Conservation (phyloP, 768 basidiomycete genomes). For the Naganishia randhawae region DNA sequence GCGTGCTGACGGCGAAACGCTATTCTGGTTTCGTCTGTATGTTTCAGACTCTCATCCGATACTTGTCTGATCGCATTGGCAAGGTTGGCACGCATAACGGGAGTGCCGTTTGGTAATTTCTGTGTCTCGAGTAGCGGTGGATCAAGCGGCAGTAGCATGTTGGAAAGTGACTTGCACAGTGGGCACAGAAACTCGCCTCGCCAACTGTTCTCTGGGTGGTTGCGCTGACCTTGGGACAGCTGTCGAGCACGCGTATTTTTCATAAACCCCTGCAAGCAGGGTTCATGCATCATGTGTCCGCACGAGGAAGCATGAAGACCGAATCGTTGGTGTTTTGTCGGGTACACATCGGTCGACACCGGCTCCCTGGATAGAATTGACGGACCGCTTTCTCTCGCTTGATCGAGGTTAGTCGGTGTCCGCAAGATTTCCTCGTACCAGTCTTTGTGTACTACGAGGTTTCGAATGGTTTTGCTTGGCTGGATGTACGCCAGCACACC, state of each 20-base stretch:
- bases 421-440: constrained; percentile 68
- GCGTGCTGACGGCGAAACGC: constrained; percentile 48
- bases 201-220: constrained; percentile 90
- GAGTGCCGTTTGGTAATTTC: background rate
- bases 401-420: constrained; percentile 66
- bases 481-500: constrained; percentile 83
- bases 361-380: constrained; percentile 36
- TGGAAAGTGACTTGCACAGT: constrained; percentile 91
- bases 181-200: constrained; percentile 95
- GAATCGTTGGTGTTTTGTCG: constrained; percentile 64
- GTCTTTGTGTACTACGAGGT: constrained; percentile 60
- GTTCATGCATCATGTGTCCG: constrained; percentile 94
- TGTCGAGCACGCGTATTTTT: constrained; percentile 81
- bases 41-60: constrained; percentile 82
- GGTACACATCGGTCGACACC: constrained; percentile 42
- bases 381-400: constrained; percentile 38
- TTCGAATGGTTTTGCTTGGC: constrained; percentile 76
- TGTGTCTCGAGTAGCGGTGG: constrained; percentile 3
- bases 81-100: constrained; percentile 9
- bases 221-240: constrained; percentile 78
- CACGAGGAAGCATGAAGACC: constrained; percentile 84
- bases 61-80: constrained; percentile 42
- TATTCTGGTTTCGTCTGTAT: constrained; percentile 43
- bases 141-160: constrained; percentile 78
- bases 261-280: constrained; percentile 88